Conservation (phyloP, 495 filamentous ascomycete species). For the Aspergillus biplanus region DNA sequence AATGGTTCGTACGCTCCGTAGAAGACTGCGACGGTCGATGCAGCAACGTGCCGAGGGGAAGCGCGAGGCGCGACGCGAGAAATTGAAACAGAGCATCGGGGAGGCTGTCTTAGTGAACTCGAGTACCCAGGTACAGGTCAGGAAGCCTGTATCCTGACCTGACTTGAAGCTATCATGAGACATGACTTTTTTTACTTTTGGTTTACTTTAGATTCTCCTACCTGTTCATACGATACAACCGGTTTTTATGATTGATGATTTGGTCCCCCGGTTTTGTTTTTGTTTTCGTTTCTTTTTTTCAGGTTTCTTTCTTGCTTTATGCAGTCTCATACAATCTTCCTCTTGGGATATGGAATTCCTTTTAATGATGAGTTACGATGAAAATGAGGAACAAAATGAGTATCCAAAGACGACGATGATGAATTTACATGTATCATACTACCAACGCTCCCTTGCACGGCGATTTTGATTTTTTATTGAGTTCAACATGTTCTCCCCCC, state of each 20-base stretch:
- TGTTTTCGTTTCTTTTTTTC: slow-evolving; percentile 14
- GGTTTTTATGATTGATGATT: slow-evolving; percentile 27
- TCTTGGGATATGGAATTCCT: slow-evolving; percentile 14
- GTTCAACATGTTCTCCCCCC: too few relatives aligned
- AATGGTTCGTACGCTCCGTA: slow-evolving; percentile 53
- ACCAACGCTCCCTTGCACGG: not conserved
- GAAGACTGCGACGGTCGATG: slow-evolving; percentile 59
- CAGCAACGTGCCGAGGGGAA: slow-evolving; percentile 58
- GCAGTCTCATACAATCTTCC: not conserved
- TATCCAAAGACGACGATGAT: slow-evolving; percentile 1
- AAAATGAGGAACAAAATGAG: not conserved
- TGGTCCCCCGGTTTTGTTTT: slow-evolving; percentile 16
- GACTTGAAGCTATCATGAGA: not conserved
- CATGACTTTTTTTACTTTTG: slow-evolving; percentile 10
- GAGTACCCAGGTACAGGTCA: slow-evolving; percentile 28
- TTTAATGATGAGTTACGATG: slow-evolving; percentile 13
- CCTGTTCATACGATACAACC: not conserved
- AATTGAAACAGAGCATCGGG: slow-evolving; percentile 70
- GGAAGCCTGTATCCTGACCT: slow-evolving; percentile 8
- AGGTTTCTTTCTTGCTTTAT: slow-evolving; percentile 13
- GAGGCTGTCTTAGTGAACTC: slow-evolving; percentile 40
- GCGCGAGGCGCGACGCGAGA: slow-evolving; percentile 64
- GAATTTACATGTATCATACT: slow-evolving; percentile 9
- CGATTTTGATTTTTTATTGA: not conserved
- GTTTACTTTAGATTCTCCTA: slow-evolving; percentile 1